phyloP scores from a whole-genome alignment of 768 basidiomycete genomes.

The Trichaptum fuscoviolaceum region DNA sequence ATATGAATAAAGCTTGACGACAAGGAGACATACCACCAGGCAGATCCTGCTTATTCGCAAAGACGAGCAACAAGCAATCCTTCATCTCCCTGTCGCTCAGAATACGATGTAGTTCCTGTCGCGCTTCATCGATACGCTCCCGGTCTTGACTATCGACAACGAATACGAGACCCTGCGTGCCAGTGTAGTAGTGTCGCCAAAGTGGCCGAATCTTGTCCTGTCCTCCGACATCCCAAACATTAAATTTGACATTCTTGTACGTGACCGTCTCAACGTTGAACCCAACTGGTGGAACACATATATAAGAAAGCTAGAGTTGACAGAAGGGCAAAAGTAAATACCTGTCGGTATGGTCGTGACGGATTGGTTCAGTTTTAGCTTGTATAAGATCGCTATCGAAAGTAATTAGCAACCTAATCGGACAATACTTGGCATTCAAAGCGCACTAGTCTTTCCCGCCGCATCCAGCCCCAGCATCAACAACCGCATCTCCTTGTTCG shows the following conservation, averaged over 20 bases:
- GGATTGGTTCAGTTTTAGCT: conserved; percentile 97
- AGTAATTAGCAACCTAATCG: conserved; percentile 12
- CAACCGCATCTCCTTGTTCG: conserved; percentile 98
- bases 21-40: conserved; percentile 72
- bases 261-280: conserved; percentile 99
- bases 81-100: conserved; percentile 97
- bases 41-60: conserved; percentile 98
- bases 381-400: conserved; percentile 88
- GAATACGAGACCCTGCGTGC: conserved; percentile 96
- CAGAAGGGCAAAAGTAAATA: conserved; percentile 26
- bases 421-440: conserved; percentile 4
- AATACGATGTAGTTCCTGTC: conserved; percentile 92
- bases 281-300: conserved; percentile 52
- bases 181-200: conserved; percentile 99
- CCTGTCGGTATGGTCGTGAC: conserved; percentile 98
- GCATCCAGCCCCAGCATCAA: conserved; percentile 97
- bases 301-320: not conserved
- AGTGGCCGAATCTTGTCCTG: conserved; percentile 99
- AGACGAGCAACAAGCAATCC: conserved; percentile 94
- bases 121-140: conserved; percentile 94
- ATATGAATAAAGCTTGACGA: not conserved
- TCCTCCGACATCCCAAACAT: conserved; percentile 97
- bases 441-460: conserved; percentile 96
- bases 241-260: conserved; percentile 97
- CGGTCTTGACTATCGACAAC: conserved; percentile 96